These are phyloP conservation scores for Pythium folliculosum DNA, from an alignment of 352 stramenopile genomes.

Conservation along the genomic window DNA sequence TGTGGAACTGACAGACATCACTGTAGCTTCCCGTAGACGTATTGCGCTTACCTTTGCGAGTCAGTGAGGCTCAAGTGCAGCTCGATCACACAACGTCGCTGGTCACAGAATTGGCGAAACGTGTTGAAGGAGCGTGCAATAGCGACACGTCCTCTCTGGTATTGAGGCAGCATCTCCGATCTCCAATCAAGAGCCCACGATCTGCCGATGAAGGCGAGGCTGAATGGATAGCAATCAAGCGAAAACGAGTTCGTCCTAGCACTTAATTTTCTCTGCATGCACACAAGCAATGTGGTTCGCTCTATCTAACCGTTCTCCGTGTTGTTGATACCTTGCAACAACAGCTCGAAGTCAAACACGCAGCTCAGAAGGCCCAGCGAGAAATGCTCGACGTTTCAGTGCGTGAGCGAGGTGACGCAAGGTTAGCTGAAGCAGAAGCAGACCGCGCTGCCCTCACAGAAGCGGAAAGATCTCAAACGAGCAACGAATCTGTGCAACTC, in stretches of 20 bases:
- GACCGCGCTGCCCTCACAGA: not conserved
- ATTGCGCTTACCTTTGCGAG: slow-evolving; percentile 9
- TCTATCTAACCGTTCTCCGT: not conserved
- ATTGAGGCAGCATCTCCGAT: slow-evolving; percentile 1
- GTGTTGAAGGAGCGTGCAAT: slow-evolving; percentile 1
- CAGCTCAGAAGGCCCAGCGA: not conserved
- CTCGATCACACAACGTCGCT: slow-evolving; percentile 4
- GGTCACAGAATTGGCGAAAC: slow-evolving; percentile 12
- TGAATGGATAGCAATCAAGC: slow-evolving; percentile 27
- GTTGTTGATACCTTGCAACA: not conserved
- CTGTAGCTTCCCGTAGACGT: slow-evolving; percentile 15
- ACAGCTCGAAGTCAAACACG: slow-evolving; percentile 13
- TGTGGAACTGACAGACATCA: not conserved
- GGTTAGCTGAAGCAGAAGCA: not conserved
- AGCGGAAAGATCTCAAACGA: slow-evolving; percentile 2
- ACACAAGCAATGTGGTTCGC: too few relatives aligned
- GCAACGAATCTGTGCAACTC: not conserved
- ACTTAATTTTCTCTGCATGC: too few relatives aligned
- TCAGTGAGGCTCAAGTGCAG: slow-evolving; percentile 3
- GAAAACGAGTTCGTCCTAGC: slow-evolving; percentile 23
- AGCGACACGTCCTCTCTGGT: not conserved
- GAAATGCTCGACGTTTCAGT: slow-evolving; percentile 6
- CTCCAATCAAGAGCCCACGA: slow-evolving; percentile 24
- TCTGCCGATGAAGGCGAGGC: not conserved
- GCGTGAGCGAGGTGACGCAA: not conserved